Conservation (phyloP, 805 yeast genomes). For the Lipomyces lipofer region DNA sequence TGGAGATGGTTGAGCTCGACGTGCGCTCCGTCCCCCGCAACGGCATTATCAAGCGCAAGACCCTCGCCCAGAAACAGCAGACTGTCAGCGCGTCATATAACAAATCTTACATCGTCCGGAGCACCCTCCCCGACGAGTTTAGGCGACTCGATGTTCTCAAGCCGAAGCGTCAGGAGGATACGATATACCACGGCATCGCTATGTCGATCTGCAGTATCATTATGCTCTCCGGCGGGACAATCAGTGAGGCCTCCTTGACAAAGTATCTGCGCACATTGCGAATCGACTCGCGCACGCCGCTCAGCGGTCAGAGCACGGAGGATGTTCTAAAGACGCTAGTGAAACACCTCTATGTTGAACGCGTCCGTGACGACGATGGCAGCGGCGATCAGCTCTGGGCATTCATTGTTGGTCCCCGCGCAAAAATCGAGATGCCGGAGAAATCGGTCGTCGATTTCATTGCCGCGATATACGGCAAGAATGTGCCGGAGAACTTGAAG, state of each 20-base stretch:
- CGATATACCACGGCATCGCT: constrained; percentile 16
- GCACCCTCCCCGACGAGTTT: constrained; percentile 13
- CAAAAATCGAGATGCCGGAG: constrained; percentile 20
- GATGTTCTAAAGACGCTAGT: constrained; percentile 16
- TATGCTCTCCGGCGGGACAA: constrained; percentile 18
- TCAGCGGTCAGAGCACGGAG: constrained; percentile 14
- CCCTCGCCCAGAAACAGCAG: not conserved
- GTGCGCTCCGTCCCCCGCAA: constrained; percentile 10
- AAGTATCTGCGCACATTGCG: constrained; percentile 20
- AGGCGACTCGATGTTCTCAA: constrained; percentile 5
- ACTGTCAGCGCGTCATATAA: not conserved
- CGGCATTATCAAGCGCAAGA: constrained; percentile 1
- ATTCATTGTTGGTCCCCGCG: constrained; percentile 27
- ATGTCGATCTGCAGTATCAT: constrained; percentile 14
- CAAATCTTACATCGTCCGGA: constrained; percentile 11
- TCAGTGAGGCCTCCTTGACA: constrained; percentile 12
- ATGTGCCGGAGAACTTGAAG: constrained; percentile 12
- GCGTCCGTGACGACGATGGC: constrained; percentile 19
- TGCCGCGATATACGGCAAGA: constrained; percentile 15
- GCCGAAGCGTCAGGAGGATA: constrained; percentile 14
- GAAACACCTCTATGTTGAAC: constrained; percentile 25
- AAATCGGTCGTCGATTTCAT: constrained; percentile 16
- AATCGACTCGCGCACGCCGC: constrained; percentile 18
- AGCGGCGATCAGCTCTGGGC: constrained; percentile 17
- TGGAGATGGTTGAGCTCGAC: constrained; percentile 24